Evolutionary conservation across 805 yeast species (phyloP).

Genomic region (Pichia deserticola): DNA sequence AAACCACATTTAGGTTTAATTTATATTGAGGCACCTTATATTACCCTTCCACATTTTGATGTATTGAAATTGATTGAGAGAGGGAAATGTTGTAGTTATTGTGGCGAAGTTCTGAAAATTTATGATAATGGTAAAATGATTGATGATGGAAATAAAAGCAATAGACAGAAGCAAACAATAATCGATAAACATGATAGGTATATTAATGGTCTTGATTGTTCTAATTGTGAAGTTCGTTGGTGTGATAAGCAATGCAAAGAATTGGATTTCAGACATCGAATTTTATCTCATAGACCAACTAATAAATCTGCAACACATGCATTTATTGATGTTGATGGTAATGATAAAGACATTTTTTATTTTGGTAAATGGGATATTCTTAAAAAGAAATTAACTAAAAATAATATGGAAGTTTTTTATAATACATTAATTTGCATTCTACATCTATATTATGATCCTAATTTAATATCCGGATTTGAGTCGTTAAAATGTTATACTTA

Average conservation of each 20-base stretch:
- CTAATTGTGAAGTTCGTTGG: slow-evolving; percentile 24
- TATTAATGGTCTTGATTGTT: slow-evolving; percentile 27
- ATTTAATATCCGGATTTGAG: slow-evolving; percentile 13
- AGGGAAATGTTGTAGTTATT: slow-evolving; percentile 27
- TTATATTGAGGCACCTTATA: slow-evolving; percentile 26
- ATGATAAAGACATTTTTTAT: slow-evolving; percentile 9
- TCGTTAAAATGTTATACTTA: slow-evolving; percentile 10
- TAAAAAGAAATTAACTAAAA: slow-evolving; percentile 9
- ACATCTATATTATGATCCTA: slow-evolving; percentile 17
- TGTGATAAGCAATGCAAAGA: slow-evolving; percentile 24
- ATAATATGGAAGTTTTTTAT: slow-evolving; percentile 14
- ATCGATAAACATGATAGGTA: slow-evolving; percentile 24
- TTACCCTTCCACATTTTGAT: slow-evolving; percentile 22
- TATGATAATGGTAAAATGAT: slow-evolving; percentile 26
- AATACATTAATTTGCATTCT: slow-evolving; percentile 17
- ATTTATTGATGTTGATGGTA: slow-evolving; percentile 8
- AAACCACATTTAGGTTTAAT: slow-evolving; percentile 15
- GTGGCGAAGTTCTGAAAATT: slow-evolving; percentile 27
- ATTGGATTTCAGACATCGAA: slow-evolving; percentile 20
- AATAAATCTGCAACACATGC: slow-evolving; percentile 24
- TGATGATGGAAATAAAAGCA: slow-evolving; percentile 11
- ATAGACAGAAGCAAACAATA: slow-evolving; percentile 9
- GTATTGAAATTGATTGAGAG: slow-evolving; percentile 19
- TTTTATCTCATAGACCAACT: slow-evolving; percentile 24
- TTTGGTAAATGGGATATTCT: slow-evolving; percentile 21